A percentile compares a stretch with the other conserved stretches of the same genome.
These are phyloP conservation scores for Hordeum vulgare DNA, from an alignment of 176 grass and related monocot genomes.

Conservation along the genomic window DNA sequence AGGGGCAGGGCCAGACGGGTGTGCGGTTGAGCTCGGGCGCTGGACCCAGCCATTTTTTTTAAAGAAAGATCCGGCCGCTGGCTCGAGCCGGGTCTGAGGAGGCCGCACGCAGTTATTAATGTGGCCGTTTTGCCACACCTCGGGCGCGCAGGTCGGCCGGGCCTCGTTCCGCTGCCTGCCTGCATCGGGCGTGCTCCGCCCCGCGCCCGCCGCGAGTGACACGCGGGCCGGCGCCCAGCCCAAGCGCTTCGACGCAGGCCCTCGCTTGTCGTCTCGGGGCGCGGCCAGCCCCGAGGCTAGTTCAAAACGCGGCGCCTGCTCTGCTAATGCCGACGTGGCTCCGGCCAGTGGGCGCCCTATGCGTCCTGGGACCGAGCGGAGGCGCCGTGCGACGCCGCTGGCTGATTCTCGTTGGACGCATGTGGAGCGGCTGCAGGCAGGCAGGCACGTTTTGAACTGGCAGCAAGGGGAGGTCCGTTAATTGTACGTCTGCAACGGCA, in stretches of 20 bases:
- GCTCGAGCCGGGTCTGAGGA: neutral
- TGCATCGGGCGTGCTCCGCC: no score
- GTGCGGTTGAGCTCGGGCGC: neutral
- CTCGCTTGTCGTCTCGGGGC: constrained; percentile 33
- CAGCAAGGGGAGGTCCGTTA: neutral
- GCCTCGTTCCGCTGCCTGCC: neutral
- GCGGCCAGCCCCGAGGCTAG: neutral
- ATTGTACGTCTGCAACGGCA: neutral
- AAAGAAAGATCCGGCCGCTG: constrained; percentile 18
- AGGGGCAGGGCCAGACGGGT: neutral
- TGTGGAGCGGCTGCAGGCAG: neutral
- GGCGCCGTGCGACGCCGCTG: neutral
- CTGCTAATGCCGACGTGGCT: neutral
- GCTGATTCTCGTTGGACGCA: constrained; percentile 18
- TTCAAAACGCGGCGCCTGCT: constrained; percentile 20
- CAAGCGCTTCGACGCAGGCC: neutral
- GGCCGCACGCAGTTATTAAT: neutral
- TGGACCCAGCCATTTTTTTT: neutral
- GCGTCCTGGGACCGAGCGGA: no score
- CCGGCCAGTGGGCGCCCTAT: neutral
- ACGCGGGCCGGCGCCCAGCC: neutral
- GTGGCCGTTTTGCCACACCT: constrained; percentile 27
- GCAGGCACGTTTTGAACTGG: constrained; percentile 30
- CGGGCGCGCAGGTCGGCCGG: neutral
- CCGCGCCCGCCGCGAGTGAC: neutral